Evolutionary conservation across 2,329 filamentous ascomycete genomes (phyloP).

Genomic region (Sporothrix protearum): DNA sequence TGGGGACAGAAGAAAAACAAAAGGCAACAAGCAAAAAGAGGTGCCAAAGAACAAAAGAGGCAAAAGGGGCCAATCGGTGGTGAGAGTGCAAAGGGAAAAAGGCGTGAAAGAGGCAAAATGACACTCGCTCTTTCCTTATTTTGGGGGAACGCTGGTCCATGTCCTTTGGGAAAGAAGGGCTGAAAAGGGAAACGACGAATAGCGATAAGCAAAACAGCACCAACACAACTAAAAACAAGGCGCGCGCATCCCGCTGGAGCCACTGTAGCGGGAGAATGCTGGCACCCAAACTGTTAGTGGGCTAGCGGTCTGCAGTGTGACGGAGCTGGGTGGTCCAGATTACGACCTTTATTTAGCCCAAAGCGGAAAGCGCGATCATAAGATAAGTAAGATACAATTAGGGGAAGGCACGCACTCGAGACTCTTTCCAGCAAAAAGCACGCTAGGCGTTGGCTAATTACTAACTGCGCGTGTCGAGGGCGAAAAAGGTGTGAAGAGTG

Average conservation of each 20-base stretch:
- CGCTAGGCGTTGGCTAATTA: not conserved
- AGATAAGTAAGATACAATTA: too few species aligned
- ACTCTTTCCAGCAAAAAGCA: not conserved
- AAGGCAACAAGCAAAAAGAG: not conserved
- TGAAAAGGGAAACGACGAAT: not conserved
- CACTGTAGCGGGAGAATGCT: not conserved
- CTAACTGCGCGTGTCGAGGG: slow-evolving; percentile 1
- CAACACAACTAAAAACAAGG: not conserved
- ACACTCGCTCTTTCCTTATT: not conserved
- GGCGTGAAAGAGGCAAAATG: slow-evolving; percentile 2
- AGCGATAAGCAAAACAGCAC: slow-evolving; percentile 15
- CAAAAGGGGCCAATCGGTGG: not conserved
- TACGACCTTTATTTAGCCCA: not conserved
- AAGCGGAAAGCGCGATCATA: slow-evolving; percentile 1
- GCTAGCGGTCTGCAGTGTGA: not conserved
- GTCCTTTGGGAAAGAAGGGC: not conserved
- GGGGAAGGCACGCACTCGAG: not conserved
- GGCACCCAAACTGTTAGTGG: not conserved
- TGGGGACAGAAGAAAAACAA: not conserved
- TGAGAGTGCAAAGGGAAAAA: not conserved
- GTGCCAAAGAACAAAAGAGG: not conserved
- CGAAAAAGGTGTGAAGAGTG: not conserved
- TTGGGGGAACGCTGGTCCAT: too few species aligned
- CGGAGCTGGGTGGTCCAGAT: not conserved
- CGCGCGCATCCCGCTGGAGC: not conserved